These are phyloP conservation scores for Myriosclerotinia scirpicola DNA, from an alignment of 2,329 filamentous ascomycete species.

Conservation along the genomic window DNA sequence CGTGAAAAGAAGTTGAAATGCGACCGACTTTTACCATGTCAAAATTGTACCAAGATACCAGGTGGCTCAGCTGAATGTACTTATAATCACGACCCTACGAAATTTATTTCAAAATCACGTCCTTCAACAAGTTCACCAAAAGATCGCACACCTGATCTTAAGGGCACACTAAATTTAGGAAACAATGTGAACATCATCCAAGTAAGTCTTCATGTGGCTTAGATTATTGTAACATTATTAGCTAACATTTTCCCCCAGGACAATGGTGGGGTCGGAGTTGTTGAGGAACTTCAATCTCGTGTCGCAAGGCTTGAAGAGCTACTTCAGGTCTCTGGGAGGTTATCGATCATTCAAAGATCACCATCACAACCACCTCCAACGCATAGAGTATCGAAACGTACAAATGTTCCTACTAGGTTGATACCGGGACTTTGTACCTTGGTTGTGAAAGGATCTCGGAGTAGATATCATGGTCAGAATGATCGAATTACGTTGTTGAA, in stretches of 20 bases:
- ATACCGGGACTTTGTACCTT: slow-evolving; percentile 13
- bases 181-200: background rate
- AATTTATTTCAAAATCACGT: slow-evolving; percentile 12
- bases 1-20: slow-evolving; percentile 64
- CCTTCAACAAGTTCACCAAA: slow-evolving; percentile 10
- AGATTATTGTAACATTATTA: background rate
- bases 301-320: slow-evolving; percentile 21
- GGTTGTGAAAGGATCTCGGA: slow-evolving; percentile 17
- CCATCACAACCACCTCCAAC: background rate
- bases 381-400: background rate
- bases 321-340: slow-evolving; percentile 16
- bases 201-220: background rate
- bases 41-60: slow-evolving; percentile 45
- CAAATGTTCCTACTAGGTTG: background rate
- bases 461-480: slow-evolving; percentile 24
- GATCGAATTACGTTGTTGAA: slow-evolving; percentile 20
- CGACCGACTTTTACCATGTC: slow-evolving; percentile 56
- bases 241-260: background rate
- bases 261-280: slow-evolving; percentile 7
- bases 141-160: slow-evolving; percentile 12
- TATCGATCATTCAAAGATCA: background rate
- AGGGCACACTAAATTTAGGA: background rate
- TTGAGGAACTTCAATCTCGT: slow-evolving; percentile 21
- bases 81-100: slow-evolving; percentile 21
- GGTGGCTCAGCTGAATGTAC: slow-evolving; percentile 24